Base-by-base conservation (phyloP, 306 rosid genomes). In the Pyrus pyrifolia region DNA sequence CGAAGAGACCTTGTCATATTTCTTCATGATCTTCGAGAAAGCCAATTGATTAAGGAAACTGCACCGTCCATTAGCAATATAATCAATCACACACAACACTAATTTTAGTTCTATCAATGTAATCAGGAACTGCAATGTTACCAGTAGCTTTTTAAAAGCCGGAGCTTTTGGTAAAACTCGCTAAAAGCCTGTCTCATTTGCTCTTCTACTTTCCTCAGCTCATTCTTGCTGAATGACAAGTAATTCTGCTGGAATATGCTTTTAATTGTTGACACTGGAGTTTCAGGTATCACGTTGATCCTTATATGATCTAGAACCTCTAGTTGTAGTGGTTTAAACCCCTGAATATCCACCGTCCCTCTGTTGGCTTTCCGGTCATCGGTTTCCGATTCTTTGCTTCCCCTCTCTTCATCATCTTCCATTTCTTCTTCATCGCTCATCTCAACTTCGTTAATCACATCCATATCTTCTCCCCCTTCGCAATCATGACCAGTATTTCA, bases 11-110 rank as follows among this genome's bases (percentile, higher is more conserved):
- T 89, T 93, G 71, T 93, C 96, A 76, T 93, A 86, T 80, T 90
- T 93, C 91, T 93, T 93, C 96, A 89, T 82, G 78, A 93, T 93
- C 88, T 93, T 93, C 7, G 93, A 85, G 82, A 90, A 83, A 67
- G 96, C 94, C 84, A 87, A 73, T 62, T 75, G 83, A 78, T 91
- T 93, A 82, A 90, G 81, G 86, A 89, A 91, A 80, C 96, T 93
- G 88, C 70, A 49, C 59, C 27, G 59, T 18, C 30, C 78, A 80
- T 76, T 11, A 82, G 38, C 38, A 63, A 78, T 11, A 18, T 21
- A 64, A 49, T 79, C 61, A 68, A 27, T 59, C 21, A 52, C 1
- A 67, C 52, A 64, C 8, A 19, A 44, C 9, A 35, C 35, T 61
- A 45, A 8, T n/a, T 46, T 44, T 46, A 33, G 51, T 30, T 69